phyloP scores from a whole-genome alignment of 176 grass and related monocot genomes.

The Stipa capillata region DNA sequence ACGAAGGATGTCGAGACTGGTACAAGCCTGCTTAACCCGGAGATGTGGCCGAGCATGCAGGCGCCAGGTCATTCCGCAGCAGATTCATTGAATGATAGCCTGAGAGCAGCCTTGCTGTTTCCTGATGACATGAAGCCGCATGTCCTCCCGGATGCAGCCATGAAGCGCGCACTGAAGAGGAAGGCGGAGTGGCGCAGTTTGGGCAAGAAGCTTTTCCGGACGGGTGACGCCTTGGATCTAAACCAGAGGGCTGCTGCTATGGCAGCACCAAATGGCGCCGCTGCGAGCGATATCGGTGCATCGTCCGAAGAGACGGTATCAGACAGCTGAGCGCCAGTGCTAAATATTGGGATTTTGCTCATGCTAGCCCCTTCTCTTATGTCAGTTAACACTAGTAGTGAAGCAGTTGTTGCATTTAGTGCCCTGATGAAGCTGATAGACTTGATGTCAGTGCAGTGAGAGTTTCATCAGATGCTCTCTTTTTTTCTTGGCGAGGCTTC shows the following conservation, averaged over 20 bases:
- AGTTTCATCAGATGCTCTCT: neutral
- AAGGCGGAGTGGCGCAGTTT: conserved; percentile 13
- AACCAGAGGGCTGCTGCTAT: conserved; percentile 15
- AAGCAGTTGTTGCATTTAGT: neutral
- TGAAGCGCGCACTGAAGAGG: conserved; percentile 33
- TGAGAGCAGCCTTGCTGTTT: conserved; percentile 2
- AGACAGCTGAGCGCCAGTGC: conserved; percentile 29
- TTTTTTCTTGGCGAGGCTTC: too few relatives aligned
- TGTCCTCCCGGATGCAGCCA: conserved; percentile 17
- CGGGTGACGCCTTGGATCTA: conserved; percentile 28
- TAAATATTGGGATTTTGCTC: neutral
- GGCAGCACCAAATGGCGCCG: conserved; percentile 4
- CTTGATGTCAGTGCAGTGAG: neutral
- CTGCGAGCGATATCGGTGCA: conserved; percentile 28
- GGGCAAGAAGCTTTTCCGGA: conserved; percentile 28
- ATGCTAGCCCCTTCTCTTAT: neutral
- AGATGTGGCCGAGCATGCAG: conserved; percentile 25
- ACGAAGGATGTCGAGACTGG: conserved; percentile 16
- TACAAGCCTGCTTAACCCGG: conserved; percentile 1
- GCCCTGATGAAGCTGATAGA: neutral
- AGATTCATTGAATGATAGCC: neutral
- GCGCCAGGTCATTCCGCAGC: neutral
- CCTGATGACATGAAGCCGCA: conserved; percentile 12
- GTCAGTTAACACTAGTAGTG: neutral
- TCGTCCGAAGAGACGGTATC: conserved; percentile 75